phyloP scores from a whole-genome alignment of 2,329 filamentous ascomycete genomes.

The Aspergillus sp. region DNA sequence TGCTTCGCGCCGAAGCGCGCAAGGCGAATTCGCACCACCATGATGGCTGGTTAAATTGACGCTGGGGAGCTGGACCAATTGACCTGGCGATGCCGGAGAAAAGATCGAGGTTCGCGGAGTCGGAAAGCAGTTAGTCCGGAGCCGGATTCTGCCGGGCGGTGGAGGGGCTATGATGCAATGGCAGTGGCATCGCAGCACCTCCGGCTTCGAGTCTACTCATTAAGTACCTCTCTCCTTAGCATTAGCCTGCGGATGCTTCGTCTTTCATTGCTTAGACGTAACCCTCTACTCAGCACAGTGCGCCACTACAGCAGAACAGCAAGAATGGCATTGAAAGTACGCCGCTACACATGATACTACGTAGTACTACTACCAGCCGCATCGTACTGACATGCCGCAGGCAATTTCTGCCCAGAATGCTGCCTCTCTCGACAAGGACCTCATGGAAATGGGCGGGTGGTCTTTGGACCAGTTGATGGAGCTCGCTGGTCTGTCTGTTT shows the following conservation, averaged over 20 bases:
- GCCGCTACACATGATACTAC: background rate
- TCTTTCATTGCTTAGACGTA: constrained; percentile 7
- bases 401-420: constrained; percentile 82
- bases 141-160: constrained; percentile 1
- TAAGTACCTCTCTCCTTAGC: background rate
- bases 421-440: constrained; percentile 78
- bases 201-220: constrained; percentile 1
- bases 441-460: constrained; percentile 81
- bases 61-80: background rate
- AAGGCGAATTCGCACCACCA: constrained; percentile 91
- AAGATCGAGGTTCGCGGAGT: constrained; percentile 17
- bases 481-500: constrained; percentile 82
- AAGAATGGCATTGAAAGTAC: constrained; percentile 35
- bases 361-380: background rate
- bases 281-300: constrained; percentile 7
- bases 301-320: constrained; percentile 20
- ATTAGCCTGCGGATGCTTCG: constrained; percentile 18
- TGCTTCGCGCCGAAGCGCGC: constrained; percentile 86
- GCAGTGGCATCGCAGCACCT: too few relatives aligned
- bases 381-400: constrained; percentile 35
- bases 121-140: constrained; percentile 4
- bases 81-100: too few relatives aligned
- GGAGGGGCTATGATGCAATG: constrained; percentile 13
- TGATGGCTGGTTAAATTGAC: constrained; percentile 33
- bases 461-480: constrained; percentile 97